Evolutionary conservation across 345 rosid species (phyloP).

Genomic region (Camelina sativa): DNA sequence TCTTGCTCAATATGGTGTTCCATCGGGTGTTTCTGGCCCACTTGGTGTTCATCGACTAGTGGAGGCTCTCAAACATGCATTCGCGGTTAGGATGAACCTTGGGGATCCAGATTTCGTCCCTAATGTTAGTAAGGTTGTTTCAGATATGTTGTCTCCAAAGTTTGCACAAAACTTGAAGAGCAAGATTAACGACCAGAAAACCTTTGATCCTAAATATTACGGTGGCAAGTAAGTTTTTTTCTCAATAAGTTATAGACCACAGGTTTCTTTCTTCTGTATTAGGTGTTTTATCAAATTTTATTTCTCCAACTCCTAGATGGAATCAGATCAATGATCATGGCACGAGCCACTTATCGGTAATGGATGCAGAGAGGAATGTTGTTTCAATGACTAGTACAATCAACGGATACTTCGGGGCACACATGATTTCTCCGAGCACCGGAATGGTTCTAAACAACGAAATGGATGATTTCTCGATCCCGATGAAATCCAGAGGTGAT

Average conservation of each 20-base stretch:
- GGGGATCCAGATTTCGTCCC: constrained; percentile 65
- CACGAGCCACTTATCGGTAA: constrained; percentile 63
- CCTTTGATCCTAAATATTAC: constrained; percentile 56
- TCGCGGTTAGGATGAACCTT: constrained; percentile 67
- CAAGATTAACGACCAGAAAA: constrained; percentile 55
- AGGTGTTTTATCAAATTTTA: background rate
- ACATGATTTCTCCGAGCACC: constrained; percentile 54
- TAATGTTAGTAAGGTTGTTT: constrained; percentile 46
- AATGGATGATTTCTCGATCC: constrained; percentile 72
- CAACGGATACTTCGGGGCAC: constrained; percentile 61
- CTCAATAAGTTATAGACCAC: background rate
- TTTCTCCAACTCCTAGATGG: constrained; percentile 49
- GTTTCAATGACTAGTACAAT: constrained; percentile 68
- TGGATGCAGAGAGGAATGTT: constrained; percentile 57
- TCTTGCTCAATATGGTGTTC: constrained; percentile 54
- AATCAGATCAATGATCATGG: constrained; percentile 61
- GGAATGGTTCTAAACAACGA: constrained; percentile 72
- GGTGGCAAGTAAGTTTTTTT: constrained; percentile 54
- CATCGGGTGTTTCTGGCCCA: constrained; percentile 49
- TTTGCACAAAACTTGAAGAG: constrained; percentile 54
- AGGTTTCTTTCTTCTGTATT: constrained; percentile 2
- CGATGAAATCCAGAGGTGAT: background rate
- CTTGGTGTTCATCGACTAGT: constrained; percentile 61
- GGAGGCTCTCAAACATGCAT: constrained; percentile 68
- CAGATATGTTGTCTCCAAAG: constrained; percentile 62